Evolutionary conservation across 371 early-diverging fungal species (phyloP).

Genomic region (Nematocida sp.): DNA sequence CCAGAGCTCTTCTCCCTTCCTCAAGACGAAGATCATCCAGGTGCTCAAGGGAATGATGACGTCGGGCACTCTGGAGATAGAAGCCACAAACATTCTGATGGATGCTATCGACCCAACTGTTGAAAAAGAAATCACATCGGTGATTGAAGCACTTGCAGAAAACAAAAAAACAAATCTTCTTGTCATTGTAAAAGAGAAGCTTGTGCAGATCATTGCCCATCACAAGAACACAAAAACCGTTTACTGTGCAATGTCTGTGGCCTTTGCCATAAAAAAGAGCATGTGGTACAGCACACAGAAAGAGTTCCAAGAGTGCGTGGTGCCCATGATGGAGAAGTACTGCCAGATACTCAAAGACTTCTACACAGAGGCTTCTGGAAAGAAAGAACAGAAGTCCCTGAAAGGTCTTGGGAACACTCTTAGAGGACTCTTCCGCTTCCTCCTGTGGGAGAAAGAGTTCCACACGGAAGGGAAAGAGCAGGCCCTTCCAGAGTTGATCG

Average conservation of each 20-base stretch:
- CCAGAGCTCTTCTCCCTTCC: constrained; percentile 12
- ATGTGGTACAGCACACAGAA: not conserved
- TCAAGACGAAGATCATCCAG: constrained; percentile 10
- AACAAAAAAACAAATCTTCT: constrained; percentile 4
- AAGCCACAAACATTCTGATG: constrained; percentile 17
- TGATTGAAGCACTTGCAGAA: not conserved
- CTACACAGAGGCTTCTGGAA: not conserved
- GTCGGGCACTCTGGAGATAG: not conserved
- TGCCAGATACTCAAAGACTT: not conserved
- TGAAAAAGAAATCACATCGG: not conserved
- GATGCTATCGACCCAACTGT: not conserved
- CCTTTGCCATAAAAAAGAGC: not conserved
- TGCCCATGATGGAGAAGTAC: constrained; percentile 21
- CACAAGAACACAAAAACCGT: constrained; percentile 32
- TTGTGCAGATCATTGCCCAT: constrained; percentile 8
- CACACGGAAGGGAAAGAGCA: not conserved
- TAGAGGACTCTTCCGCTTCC: constrained; percentile 13
- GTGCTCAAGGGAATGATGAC: constrained; percentile 4
- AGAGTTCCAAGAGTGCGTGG: constrained; percentile 24
- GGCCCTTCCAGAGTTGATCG: not conserved
- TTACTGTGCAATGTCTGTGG: not conserved
- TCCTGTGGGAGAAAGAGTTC: constrained; percentile 9
- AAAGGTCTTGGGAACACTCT: not conserved
- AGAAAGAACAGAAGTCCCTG: not conserved
- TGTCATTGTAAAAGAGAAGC: constrained; percentile 12